A percentile compares a stretch with the other conserved stretches of the same genome.
Evolutionary conservation across 495 filamentous ascomycete genomes (phyloP).

Genomic region (Aspergillus ostianus): DNA sequence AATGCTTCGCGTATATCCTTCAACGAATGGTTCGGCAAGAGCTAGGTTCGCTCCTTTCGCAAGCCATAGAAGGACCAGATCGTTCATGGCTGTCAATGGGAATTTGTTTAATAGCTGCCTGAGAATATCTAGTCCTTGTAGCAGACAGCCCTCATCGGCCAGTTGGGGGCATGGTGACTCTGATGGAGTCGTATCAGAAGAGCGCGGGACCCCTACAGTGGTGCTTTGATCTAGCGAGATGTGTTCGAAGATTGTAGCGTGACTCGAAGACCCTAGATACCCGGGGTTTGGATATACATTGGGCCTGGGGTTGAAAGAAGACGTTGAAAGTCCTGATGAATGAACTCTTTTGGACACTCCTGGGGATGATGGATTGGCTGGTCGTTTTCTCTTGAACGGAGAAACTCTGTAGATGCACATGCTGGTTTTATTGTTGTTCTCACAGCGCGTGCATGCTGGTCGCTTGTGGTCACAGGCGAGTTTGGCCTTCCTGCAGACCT

Average conservation of each 20-base stretch:
- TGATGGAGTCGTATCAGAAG: slow-evolving; percentile 9
- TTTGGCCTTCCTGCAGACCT: slow-evolving; percentile 42
- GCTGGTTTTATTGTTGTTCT: slow-evolving; percentile 18
- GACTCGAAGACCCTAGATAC: slow-evolving; percentile 43
- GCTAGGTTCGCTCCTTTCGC: slow-evolving; percentile 36
- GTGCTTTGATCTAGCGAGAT: slow-evolving; percentile 28
- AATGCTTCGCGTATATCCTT: slow-evolving; percentile 27
- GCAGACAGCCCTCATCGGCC: slow-evolving; percentile 25
- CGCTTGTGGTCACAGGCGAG: slow-evolving; percentile 41
- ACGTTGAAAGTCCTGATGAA: slow-evolving; percentile 24
- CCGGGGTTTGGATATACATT: slow-evolving; percentile 44
- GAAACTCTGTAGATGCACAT: slow-evolving; percentile 40
- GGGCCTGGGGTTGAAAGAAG: slow-evolving; percentile 23
- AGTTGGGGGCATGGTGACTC: slow-evolving; percentile 8
- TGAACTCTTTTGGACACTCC: slow-evolving; percentile 11
- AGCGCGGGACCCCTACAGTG: neutral
- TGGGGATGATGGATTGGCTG: slow-evolving; percentile 7
- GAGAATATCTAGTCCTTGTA: slow-evolving; percentile 30
- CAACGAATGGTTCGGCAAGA: slow-evolving; percentile 33
- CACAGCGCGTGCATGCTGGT: slow-evolving; percentile 41
- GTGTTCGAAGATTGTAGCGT: slow-evolving; percentile 42
- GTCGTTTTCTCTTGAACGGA: slow-evolving; percentile 36
- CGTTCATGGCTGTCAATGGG: slow-evolving; percentile 26
- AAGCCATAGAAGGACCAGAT: slow-evolving; percentile 33
- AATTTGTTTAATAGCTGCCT: slow-evolving; percentile 25